These are phyloP conservation scores for Podospora didyma DNA, from an alignment of 495 filamentous ascomycete genomes.

Conservation along the genomic window DNA sequence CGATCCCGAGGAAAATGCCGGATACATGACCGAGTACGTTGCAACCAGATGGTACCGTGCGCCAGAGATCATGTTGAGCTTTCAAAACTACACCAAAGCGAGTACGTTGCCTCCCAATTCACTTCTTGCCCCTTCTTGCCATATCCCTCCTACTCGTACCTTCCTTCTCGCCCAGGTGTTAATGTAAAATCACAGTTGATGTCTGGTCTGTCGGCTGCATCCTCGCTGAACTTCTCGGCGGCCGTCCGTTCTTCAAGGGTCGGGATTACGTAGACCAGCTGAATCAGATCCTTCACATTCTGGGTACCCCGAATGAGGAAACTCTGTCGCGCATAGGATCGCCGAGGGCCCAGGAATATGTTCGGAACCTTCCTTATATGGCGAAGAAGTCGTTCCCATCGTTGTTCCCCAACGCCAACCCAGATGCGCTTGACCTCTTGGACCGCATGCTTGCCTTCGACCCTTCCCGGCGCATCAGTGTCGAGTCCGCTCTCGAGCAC, in stretches of 20 bases:
- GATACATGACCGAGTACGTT: constrained; percentile 99
- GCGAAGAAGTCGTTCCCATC: constrained; percentile 81
- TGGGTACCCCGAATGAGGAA: constrained; percentile 93
- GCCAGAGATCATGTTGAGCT: constrained; percentile 98
- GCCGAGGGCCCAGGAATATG: constrained; percentile 94
- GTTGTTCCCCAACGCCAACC: constrained; percentile 93
- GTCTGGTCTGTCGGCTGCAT: constrained; percentile 99
- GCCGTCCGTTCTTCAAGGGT: constrained; percentile 97
- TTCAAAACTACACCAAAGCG: constrained; percentile 99
- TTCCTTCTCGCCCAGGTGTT: constrained; percentile 3
- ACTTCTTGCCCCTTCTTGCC: background rate
- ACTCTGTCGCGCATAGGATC: constrained; percentile 93
- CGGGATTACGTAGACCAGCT: constrained; percentile 98
- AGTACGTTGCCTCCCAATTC: constrained; percentile 57
- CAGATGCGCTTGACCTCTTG: constrained; percentile 89
- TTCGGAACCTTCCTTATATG: constrained; percentile 96
- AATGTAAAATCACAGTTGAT: constrained; percentile 60
- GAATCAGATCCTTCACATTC: constrained; percentile 97
- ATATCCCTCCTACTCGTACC: no score
- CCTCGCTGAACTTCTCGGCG: constrained; percentile 90
- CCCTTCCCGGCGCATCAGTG: constrained; percentile 82
- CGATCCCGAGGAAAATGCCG: constrained; percentile 96
- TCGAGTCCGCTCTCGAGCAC: constrained; percentile 92
- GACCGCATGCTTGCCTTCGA: constrained; percentile 98
- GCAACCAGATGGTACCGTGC: constrained; percentile 98